Evolutionary conservation across 129 eudicot species (phyloP).

Genomic region (Escallonia rubra): DNA sequence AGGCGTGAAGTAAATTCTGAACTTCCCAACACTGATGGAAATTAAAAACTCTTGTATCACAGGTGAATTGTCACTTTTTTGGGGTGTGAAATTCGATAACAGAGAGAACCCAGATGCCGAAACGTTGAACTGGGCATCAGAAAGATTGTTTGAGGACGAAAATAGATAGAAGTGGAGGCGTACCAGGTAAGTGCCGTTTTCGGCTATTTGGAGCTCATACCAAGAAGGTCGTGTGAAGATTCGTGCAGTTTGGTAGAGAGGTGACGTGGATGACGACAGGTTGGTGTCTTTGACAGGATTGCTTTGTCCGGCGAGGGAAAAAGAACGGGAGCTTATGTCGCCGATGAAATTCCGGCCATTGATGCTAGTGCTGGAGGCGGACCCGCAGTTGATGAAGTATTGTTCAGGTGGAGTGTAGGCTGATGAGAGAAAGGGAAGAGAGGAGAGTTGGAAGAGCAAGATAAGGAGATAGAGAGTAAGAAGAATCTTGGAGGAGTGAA

Average conservation of each 20-base stretch:
- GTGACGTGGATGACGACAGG: background rate
- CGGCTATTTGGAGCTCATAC: conserved; percentile 28
- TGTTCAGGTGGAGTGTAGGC: conserved; percentile 22
- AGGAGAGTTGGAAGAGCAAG: conserved; percentile 14
- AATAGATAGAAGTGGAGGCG: conserved; percentile 60
- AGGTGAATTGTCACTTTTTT: conserved; percentile 2
- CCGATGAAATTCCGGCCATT: conserved; percentile 28
- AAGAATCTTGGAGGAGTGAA: background rate
- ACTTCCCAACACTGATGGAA: conserved; percentile 9
- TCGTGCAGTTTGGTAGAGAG: conserved; percentile 48
- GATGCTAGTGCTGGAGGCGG: conserved; percentile 18
- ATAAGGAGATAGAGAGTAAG: background rate
- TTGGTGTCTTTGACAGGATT: background rate
- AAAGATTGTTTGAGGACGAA: conserved; percentile 12
- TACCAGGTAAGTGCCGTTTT: conserved; percentile 43
- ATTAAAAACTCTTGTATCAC: conserved; percentile 38
- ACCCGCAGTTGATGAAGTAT: conserved; percentile 81
- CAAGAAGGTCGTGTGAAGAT: conserved; percentile 28
- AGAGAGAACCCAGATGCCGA: conserved; percentile 30
- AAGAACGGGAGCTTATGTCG: conserved; percentile 24
- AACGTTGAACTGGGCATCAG: conserved; percentile 33
- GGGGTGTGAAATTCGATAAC: conserved; percentile 31
- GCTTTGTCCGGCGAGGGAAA: conserved; percentile 17
- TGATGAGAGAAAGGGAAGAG: conserved; percentile 10
- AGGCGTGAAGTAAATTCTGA: conserved; percentile 32